These are phyloP conservation scores for Aspergillus intermedius DNA, from an alignment of 2,329 filamentous ascomycete species.

Conservation along the genomic window DNA sequence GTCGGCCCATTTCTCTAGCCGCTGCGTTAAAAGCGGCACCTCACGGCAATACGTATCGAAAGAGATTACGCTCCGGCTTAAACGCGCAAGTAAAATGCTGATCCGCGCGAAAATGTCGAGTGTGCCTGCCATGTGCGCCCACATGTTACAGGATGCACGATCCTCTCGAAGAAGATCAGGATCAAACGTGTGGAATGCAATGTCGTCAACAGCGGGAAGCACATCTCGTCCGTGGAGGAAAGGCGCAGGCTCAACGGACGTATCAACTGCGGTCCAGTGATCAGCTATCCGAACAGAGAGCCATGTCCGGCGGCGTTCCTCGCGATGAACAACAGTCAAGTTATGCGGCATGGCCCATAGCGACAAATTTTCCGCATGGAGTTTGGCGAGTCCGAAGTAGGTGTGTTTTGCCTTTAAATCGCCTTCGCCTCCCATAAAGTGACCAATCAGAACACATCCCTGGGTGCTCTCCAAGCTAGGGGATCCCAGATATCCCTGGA, in stretches of 20 bases:
- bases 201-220: slow-evolving; percentile 13
- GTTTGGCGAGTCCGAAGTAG: slow-evolving; percentile 14
- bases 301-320: slow-evolving; percentile 15
- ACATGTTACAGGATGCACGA: slow-evolving; percentile 12
- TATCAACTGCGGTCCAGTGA: slow-evolving; percentile 15
- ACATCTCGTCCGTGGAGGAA: slow-evolving; percentile 1
- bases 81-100: slow-evolving; percentile 8
- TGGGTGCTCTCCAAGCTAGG: slow-evolving; percentile 15
- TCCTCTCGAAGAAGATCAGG: slow-evolving; percentile 4
- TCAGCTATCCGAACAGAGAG: slow-evolving; percentile 15
- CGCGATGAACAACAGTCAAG: slow-evolving; percentile 3
- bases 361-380: slow-evolving; percentile 14
- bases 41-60: slow-evolving; percentile 12
- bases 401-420: slow-evolving; percentile 13
- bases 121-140: slow-evolving; percentile 15
- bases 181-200: slow-evolving; percentile 9
- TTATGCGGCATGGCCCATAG: slow-evolving; percentile 1
- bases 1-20: slow-evolving; percentile 11
- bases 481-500: slow-evolving; percentile 7
- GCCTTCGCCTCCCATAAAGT: slow-evolving; percentile 15
- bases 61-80: slow-evolving; percentile 10
- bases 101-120: slow-evolving; percentile 14
- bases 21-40: slow-evolving; percentile 5
- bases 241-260: slow-evolving; percentile 11
- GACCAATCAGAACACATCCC: slow-evolving; percentile 11